phyloP scores from a whole-genome alignment of 805 yeast species.

The Candida pseudoglaebosa region DNA sequence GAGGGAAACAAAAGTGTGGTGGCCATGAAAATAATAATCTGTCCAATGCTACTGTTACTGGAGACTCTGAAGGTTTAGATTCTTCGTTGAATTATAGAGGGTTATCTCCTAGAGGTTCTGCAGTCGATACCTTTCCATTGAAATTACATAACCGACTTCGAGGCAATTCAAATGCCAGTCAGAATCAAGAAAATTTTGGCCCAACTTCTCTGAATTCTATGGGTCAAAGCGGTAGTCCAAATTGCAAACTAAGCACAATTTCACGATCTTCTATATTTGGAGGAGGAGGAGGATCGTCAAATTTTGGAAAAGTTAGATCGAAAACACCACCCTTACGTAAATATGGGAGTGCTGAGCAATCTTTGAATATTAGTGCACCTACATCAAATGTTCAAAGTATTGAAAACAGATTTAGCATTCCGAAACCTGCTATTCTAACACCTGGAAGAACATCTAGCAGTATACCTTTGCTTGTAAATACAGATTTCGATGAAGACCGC shows the following conservation, averaged over 20 bases:
- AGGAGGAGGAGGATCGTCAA: neutral
- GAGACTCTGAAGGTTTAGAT: neutral
- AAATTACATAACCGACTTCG: slow-evolving; percentile 3
- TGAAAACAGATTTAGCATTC: slow-evolving; percentile 3
- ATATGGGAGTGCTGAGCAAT: neutral
- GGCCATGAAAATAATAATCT: neutral
- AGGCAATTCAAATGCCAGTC: slow-evolving; percentile 1
- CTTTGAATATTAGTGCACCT: neutral
- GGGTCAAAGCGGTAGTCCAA: too few relatives aligned
- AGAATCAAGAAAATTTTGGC: neutral
- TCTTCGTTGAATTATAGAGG: neutral
- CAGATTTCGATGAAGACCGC: slow-evolving; percentile 6
- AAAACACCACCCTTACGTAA: neutral
- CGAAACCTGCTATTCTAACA: neutral
- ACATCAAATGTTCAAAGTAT: slow-evolving; percentile 1
- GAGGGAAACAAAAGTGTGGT: slow-evolving; percentile 4
- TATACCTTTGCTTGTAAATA: slow-evolving; percentile 14
- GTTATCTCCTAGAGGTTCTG: slow-evolving; percentile 2
- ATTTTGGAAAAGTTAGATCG: neutral
- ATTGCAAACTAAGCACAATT: neutral
- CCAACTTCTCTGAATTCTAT: neutral
- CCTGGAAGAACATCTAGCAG: neutral
- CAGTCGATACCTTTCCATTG: slow-evolving; percentile 3
- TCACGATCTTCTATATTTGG: neutral
- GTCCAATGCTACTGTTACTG: neutral